A percentile compares a stretch with the other conserved stretches of the same genome.
Evolutionary conservation across 2,329 filamentous ascomycete genomes (phyloP).

Genomic region (Diplodia sapinea): DNA sequence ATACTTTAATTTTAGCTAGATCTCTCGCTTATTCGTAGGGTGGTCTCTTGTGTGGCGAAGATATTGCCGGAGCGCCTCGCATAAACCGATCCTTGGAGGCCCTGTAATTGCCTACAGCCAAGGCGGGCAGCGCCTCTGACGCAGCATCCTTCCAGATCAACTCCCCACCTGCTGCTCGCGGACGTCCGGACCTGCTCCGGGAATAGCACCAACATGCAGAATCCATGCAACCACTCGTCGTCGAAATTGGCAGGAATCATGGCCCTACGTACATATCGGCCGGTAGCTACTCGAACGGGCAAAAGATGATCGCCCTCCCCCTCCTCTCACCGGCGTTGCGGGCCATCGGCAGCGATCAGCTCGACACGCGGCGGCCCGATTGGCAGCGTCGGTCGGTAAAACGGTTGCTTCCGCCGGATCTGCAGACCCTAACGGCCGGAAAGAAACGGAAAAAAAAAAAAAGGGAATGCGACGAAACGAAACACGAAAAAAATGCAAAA

Average conservation of each 20-base stretch:
- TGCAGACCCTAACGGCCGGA: neutral
- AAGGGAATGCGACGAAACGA: neutral
- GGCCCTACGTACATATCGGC: neutral
- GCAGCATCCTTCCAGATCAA: no score
- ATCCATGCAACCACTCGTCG: neutral
- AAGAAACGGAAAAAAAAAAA: neutral
- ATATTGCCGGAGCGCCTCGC: no score
- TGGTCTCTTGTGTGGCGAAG: no score
- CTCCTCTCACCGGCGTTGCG: neutral
- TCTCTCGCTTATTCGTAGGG: no score
- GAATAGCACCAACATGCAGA: no score
- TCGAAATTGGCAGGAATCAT: neutral
- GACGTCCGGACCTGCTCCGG: no score
- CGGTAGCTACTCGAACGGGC: neutral
- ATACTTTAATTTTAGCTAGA: no score
- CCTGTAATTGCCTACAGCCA: no score
- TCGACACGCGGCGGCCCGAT: slow-evolving; percentile 3
- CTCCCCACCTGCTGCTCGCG: no score
- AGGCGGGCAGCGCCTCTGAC: no score
- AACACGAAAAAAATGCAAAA: neutral
- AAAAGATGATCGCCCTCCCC: neutral
- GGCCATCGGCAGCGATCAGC: neutral
- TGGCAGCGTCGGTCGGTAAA: neutral
- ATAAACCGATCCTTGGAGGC: no score
- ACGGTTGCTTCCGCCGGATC: neutral